Percentiles rank a stretch among this genome's conserved stretches.
Evolutionary conservation across 768 basidiomycete species (phyloP).

Genomic region (Kwoniella shandongensis): DNA sequence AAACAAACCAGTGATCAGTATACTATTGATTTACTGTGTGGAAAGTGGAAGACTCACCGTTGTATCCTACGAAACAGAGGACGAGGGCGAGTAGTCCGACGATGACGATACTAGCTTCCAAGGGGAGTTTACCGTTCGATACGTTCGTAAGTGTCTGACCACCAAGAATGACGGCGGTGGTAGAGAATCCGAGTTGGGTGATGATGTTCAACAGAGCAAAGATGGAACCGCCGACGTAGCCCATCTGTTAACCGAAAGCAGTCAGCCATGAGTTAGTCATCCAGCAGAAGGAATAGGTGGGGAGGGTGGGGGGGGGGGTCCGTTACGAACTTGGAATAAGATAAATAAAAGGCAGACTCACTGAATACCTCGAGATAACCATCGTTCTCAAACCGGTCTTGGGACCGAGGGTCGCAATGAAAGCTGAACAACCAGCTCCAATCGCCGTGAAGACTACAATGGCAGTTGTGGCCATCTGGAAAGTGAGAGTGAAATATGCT

Average conservation of each 20-base stretch:
- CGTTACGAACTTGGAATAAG: too few species aligned
- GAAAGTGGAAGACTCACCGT: slow-evolving; percentile 1
- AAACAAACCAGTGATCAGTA: slow-evolving; percentile 5
- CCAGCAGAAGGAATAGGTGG: too few species aligned
- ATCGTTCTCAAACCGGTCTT: slow-evolving; percentile 62
- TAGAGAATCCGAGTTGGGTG: slow-evolving; percentile 61
- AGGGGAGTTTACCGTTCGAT: slow-evolving; percentile 57
- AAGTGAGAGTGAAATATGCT: slow-evolving; percentile 59
- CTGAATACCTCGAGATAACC: slow-evolving; percentile 37
- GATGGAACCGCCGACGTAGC: slow-evolving; percentile 59
- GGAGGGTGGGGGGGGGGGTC: too few species aligned
- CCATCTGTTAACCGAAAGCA: too few species aligned
- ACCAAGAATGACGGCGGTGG: slow-evolving; percentile 60
- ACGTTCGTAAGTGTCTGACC: slow-evolving; percentile 59
- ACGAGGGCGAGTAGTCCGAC: slow-evolving; percentile 35
- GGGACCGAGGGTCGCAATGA: slow-evolving; percentile 62
- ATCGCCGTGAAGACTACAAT: slow-evolving; percentile 59
- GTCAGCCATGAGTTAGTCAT: too few species aligned
- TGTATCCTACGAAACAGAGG: slow-evolving; percentile 39
- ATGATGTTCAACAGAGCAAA: slow-evolving; percentile 62
- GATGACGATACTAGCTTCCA: slow-evolving; percentile 60
- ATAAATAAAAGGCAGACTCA: not conserved
- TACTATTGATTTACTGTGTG: too few species aligned
- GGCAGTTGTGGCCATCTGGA: slow-evolving; percentile 58
- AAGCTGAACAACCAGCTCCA: slow-evolving; percentile 57